Conservation (phyloP, 108 stramenopile species). For the Asterionellopsis glacialis region DNA sequence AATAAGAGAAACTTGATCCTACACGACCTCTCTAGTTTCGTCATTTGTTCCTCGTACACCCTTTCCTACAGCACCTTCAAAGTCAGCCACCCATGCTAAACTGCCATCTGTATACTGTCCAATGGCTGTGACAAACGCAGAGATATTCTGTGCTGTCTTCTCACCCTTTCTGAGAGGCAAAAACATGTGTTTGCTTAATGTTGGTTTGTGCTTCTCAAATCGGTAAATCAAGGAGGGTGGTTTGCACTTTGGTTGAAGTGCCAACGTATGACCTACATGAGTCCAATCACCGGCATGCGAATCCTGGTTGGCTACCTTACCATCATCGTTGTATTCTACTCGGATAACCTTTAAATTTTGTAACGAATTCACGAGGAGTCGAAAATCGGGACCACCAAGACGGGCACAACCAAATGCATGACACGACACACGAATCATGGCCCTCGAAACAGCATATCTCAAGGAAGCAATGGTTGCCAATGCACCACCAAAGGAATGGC, state of each 20-base stretch:
- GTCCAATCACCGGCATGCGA: constrained; percentile 10
- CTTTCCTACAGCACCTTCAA: too few species aligned
- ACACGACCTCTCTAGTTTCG: too few species aligned
- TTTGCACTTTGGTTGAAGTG: constrained; percentile 8
- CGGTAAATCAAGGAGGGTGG: constrained; percentile 3
- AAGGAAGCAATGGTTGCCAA: constrained; percentile 61
- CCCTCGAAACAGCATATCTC: constrained; percentile 51
- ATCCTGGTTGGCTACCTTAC: constrained; percentile 39
- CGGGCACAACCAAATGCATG: constrained; percentile 56
- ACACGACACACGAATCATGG: constrained; percentile 52
- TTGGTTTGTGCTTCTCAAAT: constrained; percentile 16
- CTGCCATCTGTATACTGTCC: too few species aligned
- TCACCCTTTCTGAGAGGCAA: too few species aligned
- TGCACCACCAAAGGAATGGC: constrained; percentile 65
- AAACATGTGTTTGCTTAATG: too few species aligned
- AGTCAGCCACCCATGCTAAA: too few species aligned
- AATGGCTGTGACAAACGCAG: too few species aligned
- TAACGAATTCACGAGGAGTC: constrained; percentile 52
- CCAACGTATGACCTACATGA: constrained; percentile 60
- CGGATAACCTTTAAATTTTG: constrained; percentile 68
- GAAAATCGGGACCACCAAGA: constrained; percentile 58
- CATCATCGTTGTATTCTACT: constrained; percentile 54
- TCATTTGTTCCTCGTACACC: too few species aligned
- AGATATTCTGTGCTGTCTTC: too few species aligned
- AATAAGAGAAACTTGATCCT: too few species aligned